Evolutionary conservation across 83 land plant genomes (phyloP).

Genomic region (Larix sibirica): DNA sequence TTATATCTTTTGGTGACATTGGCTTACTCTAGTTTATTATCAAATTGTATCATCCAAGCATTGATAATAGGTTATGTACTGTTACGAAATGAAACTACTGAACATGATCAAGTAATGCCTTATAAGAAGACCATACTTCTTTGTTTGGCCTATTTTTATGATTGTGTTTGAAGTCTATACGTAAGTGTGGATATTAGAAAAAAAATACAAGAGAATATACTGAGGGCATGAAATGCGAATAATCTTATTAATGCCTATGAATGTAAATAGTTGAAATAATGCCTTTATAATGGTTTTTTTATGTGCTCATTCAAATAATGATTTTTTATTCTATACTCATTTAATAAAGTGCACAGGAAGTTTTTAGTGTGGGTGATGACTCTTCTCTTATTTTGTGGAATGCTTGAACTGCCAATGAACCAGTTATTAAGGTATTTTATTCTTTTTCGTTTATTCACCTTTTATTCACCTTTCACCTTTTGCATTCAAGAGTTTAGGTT

Average conservation of each 20-base stretch:
- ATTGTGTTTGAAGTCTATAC: background rate
- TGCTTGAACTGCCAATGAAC: constrained; percentile 76
- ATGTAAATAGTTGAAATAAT: too few species aligned
- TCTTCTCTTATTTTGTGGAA: constrained; percentile 94
- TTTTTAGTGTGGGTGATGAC: constrained; percentile 99
- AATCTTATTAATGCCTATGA: too few species aligned
- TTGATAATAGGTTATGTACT: background rate
- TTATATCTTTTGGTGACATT: background rate
- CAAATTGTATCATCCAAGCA: background rate
- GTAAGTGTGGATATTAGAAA: background rate
- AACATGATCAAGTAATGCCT: background rate
- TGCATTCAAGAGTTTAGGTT: too few species aligned
- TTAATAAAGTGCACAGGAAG: constrained; percentile 75
- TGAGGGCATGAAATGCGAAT: too few species aligned
- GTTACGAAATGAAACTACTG: background rate
- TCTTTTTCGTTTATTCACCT: too few species aligned
- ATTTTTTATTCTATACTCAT: background rate
- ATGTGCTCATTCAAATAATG: background rate
- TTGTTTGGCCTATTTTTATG: too few species aligned
- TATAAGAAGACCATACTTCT: too few species aligned
- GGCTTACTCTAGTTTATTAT: background rate
- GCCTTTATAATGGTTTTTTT: background rate
- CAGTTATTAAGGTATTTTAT: constrained; percentile 69
- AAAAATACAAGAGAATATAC: too few species aligned
- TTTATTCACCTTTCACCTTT: too few species aligned